phyloP scores from a whole-genome alignment of 805 yeast genomes.

The Candida glaebosa region DNA sequence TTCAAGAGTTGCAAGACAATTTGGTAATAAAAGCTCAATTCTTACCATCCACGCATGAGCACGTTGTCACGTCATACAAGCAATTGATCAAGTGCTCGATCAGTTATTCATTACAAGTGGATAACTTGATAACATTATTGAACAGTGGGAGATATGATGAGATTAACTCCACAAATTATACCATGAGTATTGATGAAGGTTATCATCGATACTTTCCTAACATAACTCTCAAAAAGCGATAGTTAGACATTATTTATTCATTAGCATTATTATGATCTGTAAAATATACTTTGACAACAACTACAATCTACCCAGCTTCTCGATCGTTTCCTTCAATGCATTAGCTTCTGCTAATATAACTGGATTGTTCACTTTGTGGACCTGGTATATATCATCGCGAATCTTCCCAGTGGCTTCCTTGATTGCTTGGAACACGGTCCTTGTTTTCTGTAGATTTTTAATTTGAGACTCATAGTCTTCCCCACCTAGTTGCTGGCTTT shows the following conservation, averaged over 20 bases:
- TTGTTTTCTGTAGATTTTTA: neutral
- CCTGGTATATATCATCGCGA: constrained; percentile 1
- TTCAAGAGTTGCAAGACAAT: constrained; percentile 4
- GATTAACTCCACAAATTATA: constrained; percentile 6
- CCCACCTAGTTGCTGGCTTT: too few species aligned
- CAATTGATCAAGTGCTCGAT: constrained; percentile 15
- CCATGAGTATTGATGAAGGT: constrained; percentile 13
- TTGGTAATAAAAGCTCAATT: constrained; percentile 4
- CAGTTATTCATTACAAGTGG: constrained; percentile 13
- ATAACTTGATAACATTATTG: constrained; percentile 5
- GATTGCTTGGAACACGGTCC: constrained; percentile 2
- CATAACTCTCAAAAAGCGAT: constrained; percentile 6
- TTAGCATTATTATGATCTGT: neutral
- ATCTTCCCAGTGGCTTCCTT: constrained; percentile 2
- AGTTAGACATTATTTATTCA: neutral
- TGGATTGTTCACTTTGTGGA: neutral
- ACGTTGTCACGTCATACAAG: constrained; percentile 16
- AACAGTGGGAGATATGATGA: constrained; percentile 5
- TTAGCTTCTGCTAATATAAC: neutral
- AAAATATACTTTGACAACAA: too few species aligned
- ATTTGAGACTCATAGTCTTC: neutral
- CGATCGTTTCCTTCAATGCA: neutral
- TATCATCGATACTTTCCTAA: constrained; percentile 25
- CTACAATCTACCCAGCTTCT: neutral
- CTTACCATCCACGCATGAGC: constrained; percentile 1